These are phyloP conservation scores for Fusarium xylarioides DNA, from an alignment of 2,329 filamentous ascomycete genomes.

Conservation along the genomic window DNA sequence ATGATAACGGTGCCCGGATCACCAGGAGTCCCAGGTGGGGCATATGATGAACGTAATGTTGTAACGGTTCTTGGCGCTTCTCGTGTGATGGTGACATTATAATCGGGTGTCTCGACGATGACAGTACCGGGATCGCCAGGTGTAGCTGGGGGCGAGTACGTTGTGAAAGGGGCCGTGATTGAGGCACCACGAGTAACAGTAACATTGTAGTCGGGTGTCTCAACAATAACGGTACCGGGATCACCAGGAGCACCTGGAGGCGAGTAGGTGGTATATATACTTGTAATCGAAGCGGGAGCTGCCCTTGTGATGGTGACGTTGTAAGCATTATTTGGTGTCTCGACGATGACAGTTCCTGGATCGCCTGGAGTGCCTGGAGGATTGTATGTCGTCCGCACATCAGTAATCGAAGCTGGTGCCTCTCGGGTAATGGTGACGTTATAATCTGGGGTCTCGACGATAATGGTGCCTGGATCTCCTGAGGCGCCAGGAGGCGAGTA, in stretches of 20 bases:
- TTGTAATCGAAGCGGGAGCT: slow-evolving; percentile 6
- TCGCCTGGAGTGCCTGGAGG: slow-evolving; percentile 15
- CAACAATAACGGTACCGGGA: slow-evolving; percentile 22
- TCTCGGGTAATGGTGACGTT: slow-evolving; percentile 20
- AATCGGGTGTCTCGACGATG: slow-evolving; percentile 19
- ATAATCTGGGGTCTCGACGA: slow-evolving; percentile 23
- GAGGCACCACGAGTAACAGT: slow-evolving; percentile 18
- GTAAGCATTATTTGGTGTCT: slow-evolving; percentile 18
- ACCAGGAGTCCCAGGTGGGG: slow-evolving; percentile 1
- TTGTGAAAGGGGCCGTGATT: slow-evolving; percentile 2
- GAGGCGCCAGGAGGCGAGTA: slow-evolving; percentile 9
- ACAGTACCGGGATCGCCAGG: slow-evolving; percentile 21
- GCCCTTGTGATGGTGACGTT: slow-evolving; percentile 21
- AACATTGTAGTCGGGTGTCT: slow-evolving; percentile 21
- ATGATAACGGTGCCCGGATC: slow-evolving; percentile 17
- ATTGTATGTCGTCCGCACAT: neutral
- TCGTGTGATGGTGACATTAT: slow-evolving; percentile 15
- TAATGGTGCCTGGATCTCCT: slow-evolving; percentile 20
- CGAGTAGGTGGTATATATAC: slow-evolving; percentile 1
- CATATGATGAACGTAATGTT: neutral
- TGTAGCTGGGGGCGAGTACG: slow-evolving; percentile 12
- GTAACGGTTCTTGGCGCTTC: slow-evolving; percentile 5
- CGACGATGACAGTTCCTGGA: slow-evolving; percentile 18
- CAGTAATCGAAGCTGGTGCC: neutral
- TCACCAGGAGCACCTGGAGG: slow-evolving; percentile 17